Evolutionary conservation across 2,329 filamentous ascomycete genomes (phyloP), one percentile per base, ranked within the genome.

Genomic region (Arthrobotrys iridis): DNA sequence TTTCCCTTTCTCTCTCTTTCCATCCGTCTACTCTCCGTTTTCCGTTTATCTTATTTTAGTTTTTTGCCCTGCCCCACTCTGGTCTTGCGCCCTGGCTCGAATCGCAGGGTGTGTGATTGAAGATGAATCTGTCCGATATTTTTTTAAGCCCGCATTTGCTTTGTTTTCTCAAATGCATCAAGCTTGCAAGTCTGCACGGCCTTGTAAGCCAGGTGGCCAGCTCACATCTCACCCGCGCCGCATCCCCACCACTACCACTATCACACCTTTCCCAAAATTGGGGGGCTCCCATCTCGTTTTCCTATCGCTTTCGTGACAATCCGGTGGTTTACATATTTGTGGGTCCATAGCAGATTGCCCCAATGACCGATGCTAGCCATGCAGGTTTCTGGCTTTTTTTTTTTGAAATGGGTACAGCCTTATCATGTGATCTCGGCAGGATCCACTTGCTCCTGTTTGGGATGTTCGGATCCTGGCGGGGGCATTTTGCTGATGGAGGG

Each of bases 151-250:
- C 26, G 50, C 50, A n/a, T 55, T 43, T 55, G 50, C 50, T 55
- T 55, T 55, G 50, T 55, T 55, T 55, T 37, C 50, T 37, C 50
- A 55, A 55, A 55, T 55, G 50, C 50, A 55, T 37, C 50, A 55
- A 55, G 28, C 50, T 24, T 8, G 50, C 50, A 37, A 55, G 50
- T 55, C 30, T 55, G 50, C 50, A 55, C 10, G 46, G 46, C 46
- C 24, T 50, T 50, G 48, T 8, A 20, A 55, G 48, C 48, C 48
- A 55, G 28, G 28, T 15, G 28, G 50, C 50, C 50, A 55, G 30
- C 50, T 55, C 48, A 55, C 48, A 55, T 55, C 48, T 55, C 50
- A 55, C 50, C 50, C 50, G 26, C 43, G 26, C 46, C 46, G 46
- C 50, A 55, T 55, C 50, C 28, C 50, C 30, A 18, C 13, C 26